These are phyloP conservation scores for Zymoseptoria passerinii DNA, from an alignment of 2,329 filamentous ascomycete species.

Conservation along the genomic window DNA sequence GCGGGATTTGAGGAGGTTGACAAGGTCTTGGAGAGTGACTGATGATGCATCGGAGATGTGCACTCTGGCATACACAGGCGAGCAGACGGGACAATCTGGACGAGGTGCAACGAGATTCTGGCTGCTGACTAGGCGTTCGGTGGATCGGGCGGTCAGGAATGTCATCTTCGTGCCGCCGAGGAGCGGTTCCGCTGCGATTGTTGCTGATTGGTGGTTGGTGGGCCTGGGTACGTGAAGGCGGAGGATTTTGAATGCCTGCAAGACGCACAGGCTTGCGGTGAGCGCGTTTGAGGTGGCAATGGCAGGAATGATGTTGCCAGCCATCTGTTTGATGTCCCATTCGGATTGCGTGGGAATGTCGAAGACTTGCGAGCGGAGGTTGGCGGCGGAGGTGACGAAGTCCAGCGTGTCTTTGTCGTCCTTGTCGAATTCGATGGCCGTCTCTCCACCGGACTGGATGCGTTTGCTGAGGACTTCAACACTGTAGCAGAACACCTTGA, in stretches of 20 bases:
- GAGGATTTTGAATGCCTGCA: conserved; percentile 88
- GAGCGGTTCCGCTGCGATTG: conserved; percentile 6
- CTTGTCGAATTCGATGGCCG: conserved; percentile 83
- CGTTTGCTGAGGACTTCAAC: conserved; percentile 68
- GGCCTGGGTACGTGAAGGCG: conserved; percentile 40
- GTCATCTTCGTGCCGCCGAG: conserved; percentile 56
- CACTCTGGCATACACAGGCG: conserved; percentile 23
- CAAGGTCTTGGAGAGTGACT: conserved; percentile 70
- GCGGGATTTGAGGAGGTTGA: conserved; percentile 63
- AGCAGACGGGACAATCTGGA: conserved; percentile 72
- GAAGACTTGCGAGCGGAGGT: conserved; percentile 82
- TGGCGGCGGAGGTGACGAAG: conserved; percentile 85
- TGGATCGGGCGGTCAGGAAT: conserved; percentile 63
- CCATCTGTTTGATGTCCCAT: conserved; percentile 98
- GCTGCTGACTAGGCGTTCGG: conserved; percentile 50
- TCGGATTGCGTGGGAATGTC: conserved; percentile 80
- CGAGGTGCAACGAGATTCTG: conserved; percentile 58
- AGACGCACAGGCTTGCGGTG: conserved; percentile 81
- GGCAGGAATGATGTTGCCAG: conserved; percentile 95
- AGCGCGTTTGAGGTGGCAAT: conserved; percentile 98
- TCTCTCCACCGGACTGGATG: conserved; percentile 47
- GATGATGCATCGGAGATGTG: conserved; percentile 39
- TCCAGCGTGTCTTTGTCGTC: conserved; percentile 92
- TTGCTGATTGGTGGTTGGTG: conserved; percentile 9
- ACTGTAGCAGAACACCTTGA: conserved; percentile 79